A percentile compares a stretch with the other conserved stretches of the same genome.
phyloP scores from a whole-genome alignment of 2,329 filamentous ascomycete species.

The Cercospora brassicicola region DNA sequence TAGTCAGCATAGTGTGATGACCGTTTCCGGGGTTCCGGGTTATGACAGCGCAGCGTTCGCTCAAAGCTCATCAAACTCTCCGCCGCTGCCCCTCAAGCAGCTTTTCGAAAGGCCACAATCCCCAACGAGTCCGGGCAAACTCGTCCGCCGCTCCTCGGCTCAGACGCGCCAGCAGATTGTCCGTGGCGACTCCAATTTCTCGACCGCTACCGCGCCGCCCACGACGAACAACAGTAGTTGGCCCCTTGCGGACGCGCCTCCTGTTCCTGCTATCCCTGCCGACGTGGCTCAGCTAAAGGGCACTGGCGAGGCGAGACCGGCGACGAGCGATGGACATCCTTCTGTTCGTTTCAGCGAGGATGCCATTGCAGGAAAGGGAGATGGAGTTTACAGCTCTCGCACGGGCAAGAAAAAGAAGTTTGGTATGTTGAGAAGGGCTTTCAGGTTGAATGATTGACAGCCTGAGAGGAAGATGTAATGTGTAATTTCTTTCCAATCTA shows the following conservation, averaged over 20 bases:
- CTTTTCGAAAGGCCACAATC: constrained; percentile 56
- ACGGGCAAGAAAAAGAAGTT: constrained; percentile 66
- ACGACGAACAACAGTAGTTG: constrained; percentile 41
- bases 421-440: constrained; percentile 63
- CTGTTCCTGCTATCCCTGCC: constrained; percentile 30
- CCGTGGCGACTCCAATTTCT: constrained; percentile 31
- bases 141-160: constrained; percentile 34
- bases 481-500: background rate
- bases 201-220: constrained; percentile 32
- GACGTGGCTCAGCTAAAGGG: constrained; percentile 15
- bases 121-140: constrained; percentile 42
- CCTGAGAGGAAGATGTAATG: background rate
- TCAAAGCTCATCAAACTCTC: constrained; percentile 4
- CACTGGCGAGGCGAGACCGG: constrained; percentile 30
- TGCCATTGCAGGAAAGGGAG: constrained; percentile 28
- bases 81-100: constrained; percentile 25
- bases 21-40: constrained; percentile 12
- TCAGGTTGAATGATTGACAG: constrained; percentile 56
- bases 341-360: constrained; percentile 20
- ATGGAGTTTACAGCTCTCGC: constrained; percentile 36
- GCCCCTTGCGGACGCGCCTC: constrained; percentile 45
- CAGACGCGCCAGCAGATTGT: constrained; percentile 21
- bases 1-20: constrained; percentile 30
- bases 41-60: constrained; percentile 8
- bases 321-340: constrained; percentile 37